phyloP scores from a whole-genome alignment of 2,329 filamentous ascomycete species.

The Stemphylium beticola region DNA sequence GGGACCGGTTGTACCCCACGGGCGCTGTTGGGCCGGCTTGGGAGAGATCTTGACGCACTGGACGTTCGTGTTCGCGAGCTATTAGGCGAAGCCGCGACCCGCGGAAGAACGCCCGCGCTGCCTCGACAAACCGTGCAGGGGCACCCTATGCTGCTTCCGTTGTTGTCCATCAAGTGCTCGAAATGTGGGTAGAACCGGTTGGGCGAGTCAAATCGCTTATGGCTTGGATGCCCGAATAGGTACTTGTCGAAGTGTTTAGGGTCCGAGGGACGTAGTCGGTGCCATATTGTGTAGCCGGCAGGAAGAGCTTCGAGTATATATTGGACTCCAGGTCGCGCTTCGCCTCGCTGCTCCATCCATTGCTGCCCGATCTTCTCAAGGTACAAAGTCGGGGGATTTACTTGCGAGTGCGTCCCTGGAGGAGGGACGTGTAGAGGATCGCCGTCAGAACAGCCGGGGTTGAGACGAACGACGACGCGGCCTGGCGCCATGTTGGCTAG shows the following conservation, averaged over 20 bases:
- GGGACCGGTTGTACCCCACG: background rate
- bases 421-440: constrained; percentile 40
- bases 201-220: constrained; percentile 60
- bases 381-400: constrained; percentile 53
- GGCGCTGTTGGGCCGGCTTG: background rate
- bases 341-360: constrained; percentile 56
- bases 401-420: constrained; percentile 31
- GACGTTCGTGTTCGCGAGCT: constrained; percentile 9
- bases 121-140: constrained; percentile 57
- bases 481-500: constrained; percentile 4
- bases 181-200: constrained; percentile 65
- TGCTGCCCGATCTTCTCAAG: constrained; percentile 54
- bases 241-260: constrained; percentile 58
- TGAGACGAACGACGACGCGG: constrained; percentile 31
- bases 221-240: constrained; percentile 63
- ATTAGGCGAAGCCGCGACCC: constrained; percentile 7
- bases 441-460: constrained; percentile 41
- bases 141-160: constrained; percentile 52
- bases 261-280: constrained; percentile 54
- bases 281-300: constrained; percentile 60
- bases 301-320: constrained; percentile 63
- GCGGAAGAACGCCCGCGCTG: constrained; percentile 25
- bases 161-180: constrained; percentile 59
- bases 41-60: constrained; percentile 8
- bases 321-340: constrained; percentile 42